phyloP scores from a whole-genome alignment of 1,284 basidiomycete species.

The Cystobasidium slooffiae region DNA sequence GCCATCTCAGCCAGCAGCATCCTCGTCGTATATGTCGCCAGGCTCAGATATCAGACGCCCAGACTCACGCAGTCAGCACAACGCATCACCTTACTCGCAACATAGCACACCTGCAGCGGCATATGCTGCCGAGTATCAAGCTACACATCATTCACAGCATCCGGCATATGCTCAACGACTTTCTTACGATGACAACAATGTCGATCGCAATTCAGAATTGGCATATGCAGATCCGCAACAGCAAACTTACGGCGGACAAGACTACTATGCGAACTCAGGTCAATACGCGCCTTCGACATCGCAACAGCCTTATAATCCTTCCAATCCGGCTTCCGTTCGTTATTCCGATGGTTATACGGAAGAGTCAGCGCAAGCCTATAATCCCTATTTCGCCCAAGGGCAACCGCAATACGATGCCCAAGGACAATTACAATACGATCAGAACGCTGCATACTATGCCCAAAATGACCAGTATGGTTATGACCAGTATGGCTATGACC shows the following conservation, averaged over 20 bases:
- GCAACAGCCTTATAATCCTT: slow-evolving; percentile 5
- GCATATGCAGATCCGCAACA: slow-evolving; percentile 6
- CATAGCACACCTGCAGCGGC: slow-evolving; percentile 17
- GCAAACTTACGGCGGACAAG: slow-evolving; percentile 1
- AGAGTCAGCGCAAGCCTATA: neutral
- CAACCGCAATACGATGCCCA: slow-evolving; percentile 23
- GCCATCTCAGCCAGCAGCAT: slow-evolving; percentile 23
- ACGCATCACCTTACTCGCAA: slow-evolving; percentile 30
- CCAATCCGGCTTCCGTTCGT: neutral
- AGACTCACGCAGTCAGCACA: slow-evolving; percentile 13
- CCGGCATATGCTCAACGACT: slow-evolving; percentile 31
- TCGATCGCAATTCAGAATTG: slow-evolving; percentile 13
- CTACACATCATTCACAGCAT: neutral
- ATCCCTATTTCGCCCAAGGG: slow-evolving; percentile 1
- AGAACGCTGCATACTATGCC: slow-evolving; percentile 8
- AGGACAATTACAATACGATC: slow-evolving; percentile 13
- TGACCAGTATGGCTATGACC: neutral
- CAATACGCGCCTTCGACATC: slow-evolving; percentile 36
- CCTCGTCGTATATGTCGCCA: neutral
- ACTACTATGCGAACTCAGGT: slow-evolving; percentile 21
- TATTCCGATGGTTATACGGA: slow-evolving; percentile 1
- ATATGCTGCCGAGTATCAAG: slow-evolving; percentile 11
- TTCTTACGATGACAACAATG: slow-evolving; percentile 26
- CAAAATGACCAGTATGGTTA: slow-evolving; percentile 24
- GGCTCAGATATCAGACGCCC: slow-evolving; percentile 3